phyloP scores from a whole-genome alignment of 352 stramenopile genomes.

The Phytophthora rubi region DNA sequence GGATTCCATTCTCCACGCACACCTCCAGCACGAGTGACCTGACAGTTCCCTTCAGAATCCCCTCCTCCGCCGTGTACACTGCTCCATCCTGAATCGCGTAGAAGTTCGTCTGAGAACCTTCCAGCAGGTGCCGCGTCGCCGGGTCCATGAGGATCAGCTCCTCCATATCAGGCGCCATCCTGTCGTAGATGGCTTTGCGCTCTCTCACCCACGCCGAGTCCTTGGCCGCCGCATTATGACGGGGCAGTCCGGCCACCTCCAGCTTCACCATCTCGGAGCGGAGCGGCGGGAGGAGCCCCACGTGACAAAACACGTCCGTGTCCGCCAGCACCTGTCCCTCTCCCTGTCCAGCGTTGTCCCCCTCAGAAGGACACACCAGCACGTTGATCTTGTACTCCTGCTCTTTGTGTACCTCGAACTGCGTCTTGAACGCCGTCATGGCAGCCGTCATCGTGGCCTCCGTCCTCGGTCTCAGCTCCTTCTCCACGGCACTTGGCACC shows the following conservation, averaged over 20 bases:
- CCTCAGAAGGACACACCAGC: constrained; percentile 57
- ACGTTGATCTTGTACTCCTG: constrained; percentile 90
- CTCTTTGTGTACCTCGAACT: constrained; percentile 45
- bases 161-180: constrained; percentile 67
- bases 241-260: constrained; percentile 64
- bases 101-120: constrained; percentile 90
- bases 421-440: constrained; percentile 64
- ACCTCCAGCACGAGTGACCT: constrained; percentile 76
- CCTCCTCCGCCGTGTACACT: constrained; percentile 71
- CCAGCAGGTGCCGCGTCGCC: constrained; percentile 53
- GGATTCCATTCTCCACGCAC: constrained; percentile 57
- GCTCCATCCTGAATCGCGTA: constrained; percentile 61
- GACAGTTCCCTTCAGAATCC: constrained; percentile 82
- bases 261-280: constrained; percentile 74
- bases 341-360: constrained; percentile 8
- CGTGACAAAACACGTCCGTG: constrained; percentile 75
- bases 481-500: constrained; percentile 41
- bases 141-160: constrained; percentile 90
- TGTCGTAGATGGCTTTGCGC: constrained; percentile 78
- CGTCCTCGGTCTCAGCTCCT: constrained; percentile 56
- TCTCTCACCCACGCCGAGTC: constrained; percentile 81
- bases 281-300: constrained; percentile 69
- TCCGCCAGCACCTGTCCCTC: constrained; percentile 29
- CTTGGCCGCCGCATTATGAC: constrained; percentile 79
- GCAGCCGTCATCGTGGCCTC: constrained; percentile 72